phyloP scores from a whole-genome alignment of 1,284 basidiomycete genomes.

The Flammula alnicola region DNA sequence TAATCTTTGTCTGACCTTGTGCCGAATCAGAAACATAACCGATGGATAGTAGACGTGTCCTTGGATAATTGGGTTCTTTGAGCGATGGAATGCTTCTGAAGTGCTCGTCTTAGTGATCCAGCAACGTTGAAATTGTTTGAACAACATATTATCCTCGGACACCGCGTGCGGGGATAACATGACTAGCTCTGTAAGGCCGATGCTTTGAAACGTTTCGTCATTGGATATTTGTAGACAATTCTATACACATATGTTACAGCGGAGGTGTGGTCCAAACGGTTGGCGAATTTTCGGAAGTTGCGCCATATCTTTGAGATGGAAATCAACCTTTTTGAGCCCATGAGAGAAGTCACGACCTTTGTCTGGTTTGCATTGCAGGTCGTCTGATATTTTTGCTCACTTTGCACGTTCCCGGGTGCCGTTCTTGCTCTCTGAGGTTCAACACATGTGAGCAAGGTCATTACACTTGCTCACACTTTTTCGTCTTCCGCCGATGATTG shows the following conservation, averaged over 20 bases:
- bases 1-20: too few relatives aligned
- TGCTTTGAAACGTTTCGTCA: neutral
- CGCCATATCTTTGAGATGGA: neutral
- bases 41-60: too few relatives aligned
- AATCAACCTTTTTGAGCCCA: neutral
- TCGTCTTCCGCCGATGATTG: constrained; percentile 25
- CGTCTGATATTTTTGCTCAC: neutral
- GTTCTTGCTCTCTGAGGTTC: too few relatives aligned
- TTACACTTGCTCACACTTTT: constrained; percentile 18
- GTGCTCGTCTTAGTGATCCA: too few relatives aligned
- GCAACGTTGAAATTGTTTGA: too few relatives aligned
- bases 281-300: constrained; percentile 3
- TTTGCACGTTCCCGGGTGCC: neutral
- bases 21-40: too few relatives aligned
- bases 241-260: constrained; percentile 1
- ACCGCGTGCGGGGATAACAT: neutral
- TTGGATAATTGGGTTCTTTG: too few relatives aligned
- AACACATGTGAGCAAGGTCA: too few relatives aligned
- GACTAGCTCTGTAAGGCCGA: neutral
- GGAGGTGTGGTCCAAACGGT: neutral
- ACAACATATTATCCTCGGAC: too few relatives aligned
- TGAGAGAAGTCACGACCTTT: too few relatives aligned
- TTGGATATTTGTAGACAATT: neutral
- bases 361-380: too few relatives aligned
- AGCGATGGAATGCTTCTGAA: too few relatives aligned